Evolutionary conservation across 164 flowering plant species (phyloP).

Genomic region (Magnolia sinica): DNA sequence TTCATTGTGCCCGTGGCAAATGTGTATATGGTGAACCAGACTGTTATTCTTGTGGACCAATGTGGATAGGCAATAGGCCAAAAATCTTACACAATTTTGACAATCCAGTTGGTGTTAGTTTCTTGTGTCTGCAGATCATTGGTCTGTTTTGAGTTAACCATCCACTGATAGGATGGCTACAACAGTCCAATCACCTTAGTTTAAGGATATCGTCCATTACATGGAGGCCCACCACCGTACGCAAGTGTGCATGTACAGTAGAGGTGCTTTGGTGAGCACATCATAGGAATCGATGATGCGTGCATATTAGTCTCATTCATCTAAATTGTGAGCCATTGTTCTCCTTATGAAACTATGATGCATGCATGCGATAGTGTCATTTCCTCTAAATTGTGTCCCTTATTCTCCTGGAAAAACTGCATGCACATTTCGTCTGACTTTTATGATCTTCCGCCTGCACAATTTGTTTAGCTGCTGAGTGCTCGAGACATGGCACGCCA

Average conservation of each 20-base stretch:
- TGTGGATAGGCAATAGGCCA: too few relatives aligned
- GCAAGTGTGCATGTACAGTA: background rate
- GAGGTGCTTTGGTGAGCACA: background rate
- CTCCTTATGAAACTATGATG: background rate
- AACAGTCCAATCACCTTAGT: background rate
- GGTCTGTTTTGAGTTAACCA: background rate
- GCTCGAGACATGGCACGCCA: constrained; percentile 94
- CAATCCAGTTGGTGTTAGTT: too few relatives aligned
- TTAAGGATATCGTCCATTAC: background rate
- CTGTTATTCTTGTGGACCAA: too few relatives aligned
- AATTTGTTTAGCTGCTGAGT: constrained; percentile 60
- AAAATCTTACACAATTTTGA: too few relatives aligned
- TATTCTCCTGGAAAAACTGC: background rate
- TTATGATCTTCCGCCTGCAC: background rate
- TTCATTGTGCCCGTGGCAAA: too few relatives aligned
- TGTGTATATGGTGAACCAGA: too few relatives aligned
- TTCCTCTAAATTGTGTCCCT: background rate
- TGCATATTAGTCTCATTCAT: background rate
- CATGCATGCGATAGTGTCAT: background rate
- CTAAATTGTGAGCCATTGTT: background rate
- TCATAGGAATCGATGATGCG: background rate
- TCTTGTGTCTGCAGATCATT: too few relatives aligned
- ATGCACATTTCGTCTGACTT: background rate
- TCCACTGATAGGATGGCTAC: background rate
- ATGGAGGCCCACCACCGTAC: background rate